phyloP scores from a whole-genome alignment of 2,329 filamentous ascomycete species.

The Colletotrichum aenigma region DNA sequence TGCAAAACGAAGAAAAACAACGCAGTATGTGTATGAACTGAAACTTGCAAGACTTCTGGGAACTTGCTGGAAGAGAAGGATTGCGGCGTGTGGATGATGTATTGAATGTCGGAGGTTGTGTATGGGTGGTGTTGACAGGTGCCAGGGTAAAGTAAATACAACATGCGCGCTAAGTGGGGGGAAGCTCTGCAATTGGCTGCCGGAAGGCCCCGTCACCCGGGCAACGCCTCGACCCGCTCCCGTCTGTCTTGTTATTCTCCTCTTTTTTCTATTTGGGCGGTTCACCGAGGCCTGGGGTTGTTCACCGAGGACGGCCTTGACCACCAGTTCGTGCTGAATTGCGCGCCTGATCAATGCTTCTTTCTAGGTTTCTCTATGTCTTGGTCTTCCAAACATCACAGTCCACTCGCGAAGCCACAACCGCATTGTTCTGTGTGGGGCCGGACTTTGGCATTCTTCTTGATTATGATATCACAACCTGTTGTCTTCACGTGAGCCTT shows the following conservation, averaged over 20 bases:
- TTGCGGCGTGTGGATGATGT: not conserved
- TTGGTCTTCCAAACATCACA: not conserved
- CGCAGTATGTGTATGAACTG: not conserved
- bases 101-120: not conserved
- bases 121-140: conserved; percentile 10
- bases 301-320: not conserved
- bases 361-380: not conserved
- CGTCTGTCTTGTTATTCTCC: not conserved
- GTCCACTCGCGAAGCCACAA: too few species aligned
- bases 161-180: conserved; percentile 5
- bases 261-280: not conserved
- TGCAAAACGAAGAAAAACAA: not conserved
- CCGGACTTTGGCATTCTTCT: too few species aligned
- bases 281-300: not conserved
- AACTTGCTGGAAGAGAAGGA: not conserved
- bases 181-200: not conserved
- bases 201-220: not conserved
- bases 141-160: conserved; percentile 18
- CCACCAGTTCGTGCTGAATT: not conserved
- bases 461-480: too few species aligned
- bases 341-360: rapidly evolving
- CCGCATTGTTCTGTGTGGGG: too few species aligned
- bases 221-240: not conserved
- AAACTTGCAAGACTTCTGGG: not conserved
- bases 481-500: too few species aligned